Conservation (phyloP, 352 stramenopile genomes). For the Globisporangium mamillatum region DNA sequence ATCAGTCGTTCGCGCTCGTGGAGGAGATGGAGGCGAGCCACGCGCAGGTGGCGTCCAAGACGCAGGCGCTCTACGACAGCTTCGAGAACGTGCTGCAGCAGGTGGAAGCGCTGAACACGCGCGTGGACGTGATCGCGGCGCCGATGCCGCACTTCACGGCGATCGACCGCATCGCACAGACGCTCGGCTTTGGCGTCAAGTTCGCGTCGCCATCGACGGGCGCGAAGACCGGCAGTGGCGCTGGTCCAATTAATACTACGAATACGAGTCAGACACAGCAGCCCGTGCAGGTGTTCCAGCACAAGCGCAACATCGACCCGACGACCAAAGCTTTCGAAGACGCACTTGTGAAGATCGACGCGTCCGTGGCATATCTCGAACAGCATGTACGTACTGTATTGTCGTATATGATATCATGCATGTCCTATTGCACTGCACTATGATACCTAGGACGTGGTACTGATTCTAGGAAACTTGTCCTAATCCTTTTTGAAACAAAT, state of each 20-base stretch:
- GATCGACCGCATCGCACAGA: conserved; percentile 50
- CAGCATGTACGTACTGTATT: conserved; percentile 46
- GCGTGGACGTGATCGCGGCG: conserved; percentile 55
- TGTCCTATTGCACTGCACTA: background rate
- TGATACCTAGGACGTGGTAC: no score
- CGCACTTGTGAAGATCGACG: conserved; percentile 70
- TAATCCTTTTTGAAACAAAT: background rate
- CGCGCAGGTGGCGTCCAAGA: conserved; percentile 70
- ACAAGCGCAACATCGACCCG: conserved; percentile 68
- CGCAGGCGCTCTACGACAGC: conserved; percentile 68
- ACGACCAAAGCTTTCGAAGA: conserved; percentile 58
- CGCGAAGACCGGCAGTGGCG: background rate
- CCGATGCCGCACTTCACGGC: conserved; percentile 75
- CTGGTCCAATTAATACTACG: background rate
- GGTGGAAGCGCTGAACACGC: conserved; percentile 56
- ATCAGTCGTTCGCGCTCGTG: conserved; percentile 60
- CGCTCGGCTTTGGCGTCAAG: conserved; percentile 69
- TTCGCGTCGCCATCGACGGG: conserved; percentile 35
- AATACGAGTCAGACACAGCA: conserved; percentile 14
- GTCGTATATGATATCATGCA: background rate
- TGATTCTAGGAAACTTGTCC: conserved; percentile 2
- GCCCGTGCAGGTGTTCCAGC: conserved; percentile 75
- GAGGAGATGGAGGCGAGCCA: conserved; percentile 83
- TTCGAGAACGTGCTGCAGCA: conserved; percentile 71
- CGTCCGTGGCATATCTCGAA: conserved; percentile 57